Base-by-base conservation (phyloP, 371 early-diverging fungal genomes). In the Mucor mucedo region DNA sequence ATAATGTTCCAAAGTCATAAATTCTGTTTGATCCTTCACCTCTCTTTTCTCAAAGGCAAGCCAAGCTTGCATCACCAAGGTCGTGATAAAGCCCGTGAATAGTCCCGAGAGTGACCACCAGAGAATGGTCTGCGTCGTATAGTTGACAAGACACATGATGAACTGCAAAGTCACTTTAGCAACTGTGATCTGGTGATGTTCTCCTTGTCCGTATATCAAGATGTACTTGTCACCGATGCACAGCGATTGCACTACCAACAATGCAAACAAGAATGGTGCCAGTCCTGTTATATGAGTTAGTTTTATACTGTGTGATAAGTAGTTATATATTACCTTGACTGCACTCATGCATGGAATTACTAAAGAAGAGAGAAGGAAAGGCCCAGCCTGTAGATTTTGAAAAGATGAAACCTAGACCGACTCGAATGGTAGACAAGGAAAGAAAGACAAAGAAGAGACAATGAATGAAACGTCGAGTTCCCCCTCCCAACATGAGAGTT, bases 291-390 rank as follows among this genome's bases (percentile, higher is more conserved):
- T 4, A 48, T 14, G 42, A n/a, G n/a, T n/a, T n/a, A n/a, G n/a
- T n/a, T n/a, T n/a, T n/a, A n/a, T n/a, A n/a, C n/a, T n/a, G n/a
- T n/a, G n/a, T n/a, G n/a, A n/a, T n/a, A n/a, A n/a, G n/a, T n/a
- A n/a, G n/a, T n/a, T n/a, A n/a, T n/a, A n/a, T n/a, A n/a, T n/a
- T n/a, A 86, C 88, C 88, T 73, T 84, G 76, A 63, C 70, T 86
- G 68, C 85, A 86, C 52, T 87, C 88, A 64, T 84, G 85, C 65
- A 85, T 70, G 4, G 83, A 70, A 62, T 87, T 79, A 59, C 80
- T 85, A 56, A 87, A 87, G 57, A 87, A 86, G 28, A 87, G 63
- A 2, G 63, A 66, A 35, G 88, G 88, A 32, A 85, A 58, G 2
- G 82, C 80, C 77, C 76, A 87, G 0, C 88, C 88, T 2, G 82